These are phyloP conservation scores for Durusdinium trenchii DNA, from an alignment of 73 alveolate species.

Conservation along the genomic window DNA sequence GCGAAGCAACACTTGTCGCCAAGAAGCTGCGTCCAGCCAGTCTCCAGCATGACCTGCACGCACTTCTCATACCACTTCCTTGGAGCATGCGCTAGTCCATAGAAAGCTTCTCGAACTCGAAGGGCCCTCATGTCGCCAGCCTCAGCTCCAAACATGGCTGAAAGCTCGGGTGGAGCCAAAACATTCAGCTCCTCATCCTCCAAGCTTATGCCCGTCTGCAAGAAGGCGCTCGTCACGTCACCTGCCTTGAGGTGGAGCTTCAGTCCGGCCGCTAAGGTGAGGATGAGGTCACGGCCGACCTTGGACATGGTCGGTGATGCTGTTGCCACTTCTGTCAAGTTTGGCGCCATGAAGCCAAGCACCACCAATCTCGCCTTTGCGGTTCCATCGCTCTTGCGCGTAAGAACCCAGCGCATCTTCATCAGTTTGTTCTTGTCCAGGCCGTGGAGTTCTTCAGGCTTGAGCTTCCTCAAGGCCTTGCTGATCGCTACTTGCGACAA, in stretches of 20 bases:
- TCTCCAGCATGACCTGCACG: not conserved
- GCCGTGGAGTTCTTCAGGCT: not conserved
- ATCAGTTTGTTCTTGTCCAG: not conserved
- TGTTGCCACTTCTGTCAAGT: not conserved
- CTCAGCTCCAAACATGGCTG: not conserved
- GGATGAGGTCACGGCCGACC: not conserved
- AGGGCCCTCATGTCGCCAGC: not conserved
- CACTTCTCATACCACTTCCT: not conserved
- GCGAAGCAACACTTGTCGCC: not conserved
- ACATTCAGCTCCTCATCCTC: conserved; percentile 1
- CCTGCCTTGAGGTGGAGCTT: not conserved
- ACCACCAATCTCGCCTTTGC: not conserved
- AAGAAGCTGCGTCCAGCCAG: not conserved
- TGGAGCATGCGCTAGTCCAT: conserved; percentile 48
- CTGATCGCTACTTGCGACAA: not conserved
- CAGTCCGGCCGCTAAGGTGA: not conserved
- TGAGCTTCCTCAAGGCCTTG: not conserved
- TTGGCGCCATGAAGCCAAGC: not conserved
- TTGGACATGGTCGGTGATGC: not conserved
- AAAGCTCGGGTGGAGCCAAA: conserved; percentile 24
- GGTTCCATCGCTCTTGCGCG: not conserved
- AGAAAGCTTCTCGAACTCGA: not conserved
- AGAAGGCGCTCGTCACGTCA: conserved; percentile 4
- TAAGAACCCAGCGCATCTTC: no score
- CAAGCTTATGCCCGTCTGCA: not conserved